Conservation (phyloP, 2,329 filamentous ascomycete genomes). For the Penicillium sp. region DNA sequence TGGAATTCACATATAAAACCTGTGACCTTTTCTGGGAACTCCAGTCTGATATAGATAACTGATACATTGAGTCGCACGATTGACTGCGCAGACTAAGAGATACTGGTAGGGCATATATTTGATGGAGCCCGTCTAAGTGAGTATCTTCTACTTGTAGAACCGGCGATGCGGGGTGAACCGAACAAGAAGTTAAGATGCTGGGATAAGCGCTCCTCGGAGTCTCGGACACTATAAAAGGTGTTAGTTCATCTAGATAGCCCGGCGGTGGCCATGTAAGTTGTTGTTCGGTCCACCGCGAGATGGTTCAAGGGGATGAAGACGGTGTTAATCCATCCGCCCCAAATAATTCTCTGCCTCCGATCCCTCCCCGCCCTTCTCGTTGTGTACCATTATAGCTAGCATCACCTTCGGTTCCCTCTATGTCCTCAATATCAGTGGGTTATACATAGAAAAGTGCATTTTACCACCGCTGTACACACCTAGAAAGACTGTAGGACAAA, state of each 20-base stretch:
- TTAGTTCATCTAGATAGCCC: conserved; percentile 7
- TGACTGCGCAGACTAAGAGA: too few relatives aligned
- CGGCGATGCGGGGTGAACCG: conserved; percentile 4
- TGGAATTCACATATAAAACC: background rate
- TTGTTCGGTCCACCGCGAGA: too few relatives aligned
- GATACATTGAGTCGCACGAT: too few relatives aligned
- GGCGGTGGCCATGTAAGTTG: conserved; percentile 3
- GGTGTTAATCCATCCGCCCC: conserved; percentile 53
- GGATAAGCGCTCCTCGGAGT: background rate
- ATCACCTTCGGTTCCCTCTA: conserved; percentile 75
- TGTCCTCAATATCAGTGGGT: conserved; percentile 66
- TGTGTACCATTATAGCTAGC: conserved; percentile 64
- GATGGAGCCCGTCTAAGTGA: too few relatives aligned
- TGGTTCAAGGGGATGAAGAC: too few relatives aligned
- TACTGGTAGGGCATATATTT: too few relatives aligned
- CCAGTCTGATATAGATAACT: too few relatives aligned
- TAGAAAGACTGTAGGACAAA: background rate
- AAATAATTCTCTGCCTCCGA: conserved; percentile 67
- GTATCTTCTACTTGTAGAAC: background rate
- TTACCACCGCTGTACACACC: background rate
- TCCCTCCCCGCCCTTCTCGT: conserved; percentile 65
- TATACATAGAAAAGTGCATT: background rate
- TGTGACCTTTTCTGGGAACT: too few relatives aligned
- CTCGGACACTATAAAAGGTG: conserved; percentile 4
- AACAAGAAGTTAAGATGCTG: conserved; percentile 5